Base-by-base conservation (phyloP, 2,329 filamentous ascomycete genomes). In the Capronia epimyces region DNA sequence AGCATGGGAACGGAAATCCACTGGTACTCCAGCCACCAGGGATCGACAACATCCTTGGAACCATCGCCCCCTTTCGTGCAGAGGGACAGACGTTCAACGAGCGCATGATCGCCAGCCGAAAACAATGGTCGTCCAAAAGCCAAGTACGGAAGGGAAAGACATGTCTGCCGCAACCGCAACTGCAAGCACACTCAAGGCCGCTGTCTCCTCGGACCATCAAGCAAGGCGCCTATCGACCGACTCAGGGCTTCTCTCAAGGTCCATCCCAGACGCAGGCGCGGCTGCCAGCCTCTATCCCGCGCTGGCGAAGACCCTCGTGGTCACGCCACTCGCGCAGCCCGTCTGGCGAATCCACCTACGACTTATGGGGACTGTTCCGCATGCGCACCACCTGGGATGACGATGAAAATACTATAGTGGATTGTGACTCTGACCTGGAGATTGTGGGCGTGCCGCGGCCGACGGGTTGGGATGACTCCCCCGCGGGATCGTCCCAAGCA, bases 321-420 rank as follows among this genome's bases (percentile, higher is more conserved):
- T 24, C 39, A 4, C 22, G 39, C 8, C 39, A 42, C n/a, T 42
- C 39, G n/a, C 39, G 39, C 22, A 42, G 39, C n/a, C 39, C 39
- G n/a, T 42, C 39, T 42, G 39, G 39, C 10, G 39, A 42, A 21
- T 42, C 39, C 20, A 25, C 20, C 5, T 42, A 42, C n/a, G 13
- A 24, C 12, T 15, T 42, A n/a, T 42, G 39, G 39, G 39, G 20
- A 42, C 39, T 37, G 39, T 24, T 42, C 39, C 22, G 39, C 3
- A 42, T 42, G 39, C 39, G 39, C 39, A 42, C 39, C 7, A 42
- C 39, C 8, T 24, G 39, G 39, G 39, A 42, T 15, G 39, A 42
- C 13, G 39, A 42, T 9, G 39, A 42, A 5, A 42, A 25, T 8
- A 42, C 22, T 8, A 25, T 25, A 3, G 39, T 42, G 12, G 39